phyloP scores from a whole-genome alignment of 768 basidiomycete species.

The Chlorophyllum brunneum region DNA sequence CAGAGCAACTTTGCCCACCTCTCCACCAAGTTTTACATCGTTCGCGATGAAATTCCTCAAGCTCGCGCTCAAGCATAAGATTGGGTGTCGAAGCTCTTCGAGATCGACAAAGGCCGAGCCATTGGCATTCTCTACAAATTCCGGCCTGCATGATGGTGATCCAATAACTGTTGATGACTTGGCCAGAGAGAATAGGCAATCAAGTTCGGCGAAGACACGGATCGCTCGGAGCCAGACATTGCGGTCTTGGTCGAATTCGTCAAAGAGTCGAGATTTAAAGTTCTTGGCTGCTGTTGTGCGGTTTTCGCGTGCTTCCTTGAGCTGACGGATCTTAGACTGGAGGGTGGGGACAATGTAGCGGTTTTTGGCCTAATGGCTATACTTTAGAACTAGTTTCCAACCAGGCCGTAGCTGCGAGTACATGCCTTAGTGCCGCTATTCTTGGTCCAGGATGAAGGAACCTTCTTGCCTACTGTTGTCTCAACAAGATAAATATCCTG shows the following conservation, averaged over 20 bases:
- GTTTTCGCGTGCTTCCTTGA: slow-evolving; percentile 94
- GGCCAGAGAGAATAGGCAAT: slow-evolving; percentile 90
- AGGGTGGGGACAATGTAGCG: slow-evolving; percentile 80
- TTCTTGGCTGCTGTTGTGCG: slow-evolving; percentile 74
- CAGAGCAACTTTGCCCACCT: slow-evolving; percentile 71
- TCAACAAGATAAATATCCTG: slow-evolving; percentile 92
- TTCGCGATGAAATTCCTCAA: slow-evolving; percentile 88
- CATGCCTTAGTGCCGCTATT: slow-evolving; percentile 73
- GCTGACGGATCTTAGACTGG: slow-evolving; percentile 62
- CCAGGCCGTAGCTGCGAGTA: background rate
- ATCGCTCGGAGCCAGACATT: slow-evolving; percentile 79
- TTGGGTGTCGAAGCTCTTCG: slow-evolving; percentile 85
- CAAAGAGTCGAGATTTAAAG: slow-evolving; percentile 77
- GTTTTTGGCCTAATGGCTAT: slow-evolving; percentile 48
- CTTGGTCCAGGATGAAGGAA: slow-evolving; percentile 87
- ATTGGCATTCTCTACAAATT: slow-evolving; percentile 71
- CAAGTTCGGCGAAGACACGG: slow-evolving; percentile 89
- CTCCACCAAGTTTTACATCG: slow-evolving; percentile 80
- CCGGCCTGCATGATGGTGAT: slow-evolving; percentile 91
- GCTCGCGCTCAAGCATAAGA: slow-evolving; percentile 60
- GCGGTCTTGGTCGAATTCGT: slow-evolving; percentile 80
- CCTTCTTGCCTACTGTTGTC: slow-evolving; percentile 54
- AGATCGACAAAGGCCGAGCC: slow-evolving; percentile 78
- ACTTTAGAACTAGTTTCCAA: background rate
- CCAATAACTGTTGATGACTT: slow-evolving; percentile 87